A percentile compares a stretch with the other conserved stretches of the same genome.
These are phyloP conservation scores for Heliophila coronopifolia DNA, from an alignment of 441 rosid genomes.

Conservation along the genomic window DNA sequence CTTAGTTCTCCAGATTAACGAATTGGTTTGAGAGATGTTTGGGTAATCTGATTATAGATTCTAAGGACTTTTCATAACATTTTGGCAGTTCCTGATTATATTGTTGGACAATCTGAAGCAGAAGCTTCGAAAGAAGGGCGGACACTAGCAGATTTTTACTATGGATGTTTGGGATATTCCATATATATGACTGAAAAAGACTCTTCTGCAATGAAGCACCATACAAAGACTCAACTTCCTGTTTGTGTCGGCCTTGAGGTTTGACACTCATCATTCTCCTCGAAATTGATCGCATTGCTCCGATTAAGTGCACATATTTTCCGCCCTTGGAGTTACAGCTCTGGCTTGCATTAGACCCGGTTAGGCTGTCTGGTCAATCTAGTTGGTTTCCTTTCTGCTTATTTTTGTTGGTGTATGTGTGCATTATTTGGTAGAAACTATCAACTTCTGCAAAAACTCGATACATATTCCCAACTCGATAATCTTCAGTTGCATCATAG, in stretches of 20 bases:
- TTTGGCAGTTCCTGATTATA: constrained; percentile 40
- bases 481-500: not conserved
- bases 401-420: not conserved
- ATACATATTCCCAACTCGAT: not conserved
- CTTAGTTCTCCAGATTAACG: not conserved
- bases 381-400: not conserved
- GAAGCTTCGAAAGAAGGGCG: constrained; percentile 45
- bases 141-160: constrained; percentile 42
- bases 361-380: constrained; percentile 8
- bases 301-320: not conserved
- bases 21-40: not conserved
- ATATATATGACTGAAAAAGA: constrained; percentile 35
- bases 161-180: constrained; percentile 64
- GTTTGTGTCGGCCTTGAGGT: constrained; percentile 68
- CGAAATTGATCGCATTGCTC: not conserved
- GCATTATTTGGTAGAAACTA: not conserved
- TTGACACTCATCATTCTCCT: not conserved
- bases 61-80: constrained; percentile 6
- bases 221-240: constrained; percentile 39
- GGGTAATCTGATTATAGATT: not conserved
- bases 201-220: constrained; percentile 34
- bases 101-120: constrained; percentile 43
- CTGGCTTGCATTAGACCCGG: not conserved
- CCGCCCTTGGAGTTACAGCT: not conserved
- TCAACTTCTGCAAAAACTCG: constrained; percentile 2